These are phyloP conservation scores for Coemansia sp. DNA, from an alignment of 192 early-diverging fungal species.

Conservation along the genomic window DNA sequence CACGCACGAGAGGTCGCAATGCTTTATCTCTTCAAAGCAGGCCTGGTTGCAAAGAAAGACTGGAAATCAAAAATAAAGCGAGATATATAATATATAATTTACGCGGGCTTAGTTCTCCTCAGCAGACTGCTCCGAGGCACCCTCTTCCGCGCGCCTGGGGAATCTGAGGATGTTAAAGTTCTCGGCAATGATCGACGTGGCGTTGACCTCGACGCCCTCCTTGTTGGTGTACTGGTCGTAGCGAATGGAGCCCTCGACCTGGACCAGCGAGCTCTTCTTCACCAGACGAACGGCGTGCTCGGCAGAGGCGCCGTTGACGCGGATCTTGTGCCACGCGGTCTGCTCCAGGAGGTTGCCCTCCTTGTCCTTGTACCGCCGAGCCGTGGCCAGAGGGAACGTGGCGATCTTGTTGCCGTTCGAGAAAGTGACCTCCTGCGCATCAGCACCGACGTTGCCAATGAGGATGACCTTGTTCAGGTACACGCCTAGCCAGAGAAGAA, in stretches of 20 bases:
- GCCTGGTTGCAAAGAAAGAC: no score
- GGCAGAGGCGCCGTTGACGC: conserved; percentile 32
- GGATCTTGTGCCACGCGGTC: conserved; percentile 67
- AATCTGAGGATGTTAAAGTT: conserved; percentile 23
- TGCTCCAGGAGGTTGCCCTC: conserved; percentile 63
- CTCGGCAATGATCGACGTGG: conserved; percentile 32
- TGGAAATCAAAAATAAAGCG: not conserved
- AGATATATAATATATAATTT: not conserved
- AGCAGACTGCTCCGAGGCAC: conserved; percentile 5
- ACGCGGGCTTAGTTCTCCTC: conserved; percentile 2
- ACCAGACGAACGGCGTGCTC: conserved; percentile 23
- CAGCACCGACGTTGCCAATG: conserved; percentile 61
- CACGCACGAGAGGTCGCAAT: no score
- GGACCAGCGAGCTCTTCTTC: conserved; percentile 63
- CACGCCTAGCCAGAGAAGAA: not conserved
- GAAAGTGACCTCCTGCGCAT: conserved; percentile 50
- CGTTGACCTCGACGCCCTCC: conserved; percentile 55
- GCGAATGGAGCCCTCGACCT: conserved; percentile 61
- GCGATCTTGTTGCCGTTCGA: conserved; percentile 48
- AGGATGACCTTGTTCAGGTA: conserved; percentile 64
- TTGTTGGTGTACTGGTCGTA: conserved; percentile 62
- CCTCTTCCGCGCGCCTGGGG: conserved; percentile 35
- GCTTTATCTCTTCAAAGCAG: no score
- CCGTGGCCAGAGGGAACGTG: conserved; percentile 63
- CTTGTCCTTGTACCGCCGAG: conserved; percentile 57